Evolutionary conservation across 768 basidiomycete species (phyloP).

Genomic region (Rhodocollybia butyracea): DNA sequence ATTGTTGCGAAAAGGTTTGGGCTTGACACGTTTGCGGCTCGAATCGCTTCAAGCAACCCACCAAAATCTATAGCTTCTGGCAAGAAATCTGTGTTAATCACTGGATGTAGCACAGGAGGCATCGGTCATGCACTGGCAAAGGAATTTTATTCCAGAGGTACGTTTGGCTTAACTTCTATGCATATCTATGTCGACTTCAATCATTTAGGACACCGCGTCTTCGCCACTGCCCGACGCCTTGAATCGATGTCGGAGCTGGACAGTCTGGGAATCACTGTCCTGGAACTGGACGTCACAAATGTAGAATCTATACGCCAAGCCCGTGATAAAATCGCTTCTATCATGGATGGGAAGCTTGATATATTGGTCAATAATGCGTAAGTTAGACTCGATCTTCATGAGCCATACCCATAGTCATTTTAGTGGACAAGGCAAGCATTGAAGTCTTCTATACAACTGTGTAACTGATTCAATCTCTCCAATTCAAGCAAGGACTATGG

Average conservation of each 20-base stretch:
- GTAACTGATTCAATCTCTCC: neutral
- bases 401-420: no score
- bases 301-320: constrained; percentile 9
- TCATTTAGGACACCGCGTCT: constrained; percentile 23
- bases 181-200: neutral
- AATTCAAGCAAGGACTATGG: constrained; percentile 11
- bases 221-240: constrained; percentile 21
- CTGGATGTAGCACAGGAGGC: constrained; percentile 19
- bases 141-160: constrained; percentile 16
- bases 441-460: no score
- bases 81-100: constrained; percentile 1
- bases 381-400: neutral
- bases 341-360: constrained; percentile 23
- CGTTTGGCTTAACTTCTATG: neutral
- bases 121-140: constrained; percentile 20
- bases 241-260: constrained; percentile 17
- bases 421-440: no score
- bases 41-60: neutral
- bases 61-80: neutral
- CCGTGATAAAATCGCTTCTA: constrained; percentile 8
- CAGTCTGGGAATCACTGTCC: constrained; percentile 14
- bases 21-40: neutral
- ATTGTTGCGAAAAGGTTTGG: neutral
- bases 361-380: constrained; percentile 28
- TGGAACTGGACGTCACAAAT: constrained; percentile 24